Percentiles rank a stretch among this genome's conserved stretches.
phyloP scores from a whole-genome alignment of 805 yeast species.

The Candida hispaniensis region DNA sequence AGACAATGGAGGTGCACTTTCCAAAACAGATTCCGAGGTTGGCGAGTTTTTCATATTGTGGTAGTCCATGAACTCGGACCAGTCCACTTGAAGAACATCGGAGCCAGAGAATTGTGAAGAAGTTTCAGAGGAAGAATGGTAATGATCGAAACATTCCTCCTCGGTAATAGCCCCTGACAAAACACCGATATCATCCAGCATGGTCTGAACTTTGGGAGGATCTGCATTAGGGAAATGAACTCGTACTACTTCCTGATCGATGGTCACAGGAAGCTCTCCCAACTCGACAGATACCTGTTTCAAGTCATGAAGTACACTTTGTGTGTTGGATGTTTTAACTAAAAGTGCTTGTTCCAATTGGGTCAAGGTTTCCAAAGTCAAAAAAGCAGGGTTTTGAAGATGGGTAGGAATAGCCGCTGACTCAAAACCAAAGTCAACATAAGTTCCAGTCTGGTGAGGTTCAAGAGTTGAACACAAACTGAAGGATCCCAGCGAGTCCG shows the following conservation, averaged over 20 bases:
- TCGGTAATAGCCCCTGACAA: constrained; percentile 42
- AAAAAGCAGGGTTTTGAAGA: constrained; percentile 30
- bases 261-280: constrained; percentile 56
- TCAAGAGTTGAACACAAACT: too few species aligned
- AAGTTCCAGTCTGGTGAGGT: constrained; percentile 24
- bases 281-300: constrained; percentile 37
- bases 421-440: constrained; percentile 45
- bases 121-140: constrained; percentile 1
- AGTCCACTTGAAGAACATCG: too few species aligned
- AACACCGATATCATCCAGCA: constrained; percentile 51
- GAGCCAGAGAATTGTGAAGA: too few species aligned
- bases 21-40: too few species aligned
- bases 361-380: constrained; percentile 37
- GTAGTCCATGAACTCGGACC: too few species aligned
- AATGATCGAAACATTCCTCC: constrained; percentile 7
- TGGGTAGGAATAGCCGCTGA: constrained; percentile 33
- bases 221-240: constrained; percentile 69
- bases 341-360: constrained; percentile 32
- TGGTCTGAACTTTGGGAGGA: constrained; percentile 41
- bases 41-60: too few species aligned
- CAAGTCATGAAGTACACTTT: constrained; percentile 35
- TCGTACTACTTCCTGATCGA: constrained; percentile 34
- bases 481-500: too few species aligned
- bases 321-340: constrained; percentile 27
- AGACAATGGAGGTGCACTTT: constrained; percentile 3